Percentiles rank a stretch among this genome's conserved stretches.
Conservation (phyloP, 306 rosid genomes). For the Prunus padus region DNA sequence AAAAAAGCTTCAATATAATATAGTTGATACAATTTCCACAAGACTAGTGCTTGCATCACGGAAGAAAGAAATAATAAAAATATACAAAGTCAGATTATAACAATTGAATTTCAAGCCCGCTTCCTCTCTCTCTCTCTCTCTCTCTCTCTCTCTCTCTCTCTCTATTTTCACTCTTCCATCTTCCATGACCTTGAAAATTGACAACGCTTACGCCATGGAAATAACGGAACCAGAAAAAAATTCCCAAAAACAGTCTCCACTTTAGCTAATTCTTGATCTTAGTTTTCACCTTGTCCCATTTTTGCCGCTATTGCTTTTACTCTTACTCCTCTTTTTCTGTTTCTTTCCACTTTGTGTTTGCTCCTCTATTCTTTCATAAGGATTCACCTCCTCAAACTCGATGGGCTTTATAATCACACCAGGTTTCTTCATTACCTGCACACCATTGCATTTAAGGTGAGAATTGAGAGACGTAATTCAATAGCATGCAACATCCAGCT, state of each 20-base stretch:
- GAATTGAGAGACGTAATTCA: not conserved
- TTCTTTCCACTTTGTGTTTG: slow-evolving; percentile 43
- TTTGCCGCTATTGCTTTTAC: slow-evolving; percentile 36
- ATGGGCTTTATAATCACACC: slow-evolving; percentile 80
- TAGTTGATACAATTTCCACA: not conserved
- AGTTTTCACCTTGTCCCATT: slow-evolving; percentile 31
- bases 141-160: not conserved
- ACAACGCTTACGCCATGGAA: not conserved
- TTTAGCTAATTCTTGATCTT: slow-evolving; percentile 4
- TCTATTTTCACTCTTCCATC: not conserved
- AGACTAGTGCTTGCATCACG: not conserved
- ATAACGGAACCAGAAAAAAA: not conserved
- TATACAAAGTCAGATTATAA: not conserved
- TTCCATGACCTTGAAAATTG: not conserved
- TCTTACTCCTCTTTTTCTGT: slow-evolving; percentile 31
- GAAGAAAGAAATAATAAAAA: not conserved
- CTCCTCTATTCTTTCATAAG: slow-evolving; percentile 45
- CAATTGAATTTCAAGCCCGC: not conserved
- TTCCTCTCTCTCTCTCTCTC: not conserved
- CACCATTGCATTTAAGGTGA: slow-evolving; percentile 8
- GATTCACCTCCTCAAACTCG: slow-evolving; percentile 65
- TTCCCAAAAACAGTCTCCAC: not conserved
- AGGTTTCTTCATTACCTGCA: slow-evolving; percentile 81
- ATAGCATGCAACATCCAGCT: not conserved
- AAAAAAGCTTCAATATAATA: not conserved